Base-by-base conservation (phyloP, 768 basidiomycete species). In the Lactifluus rugatus region DNA sequence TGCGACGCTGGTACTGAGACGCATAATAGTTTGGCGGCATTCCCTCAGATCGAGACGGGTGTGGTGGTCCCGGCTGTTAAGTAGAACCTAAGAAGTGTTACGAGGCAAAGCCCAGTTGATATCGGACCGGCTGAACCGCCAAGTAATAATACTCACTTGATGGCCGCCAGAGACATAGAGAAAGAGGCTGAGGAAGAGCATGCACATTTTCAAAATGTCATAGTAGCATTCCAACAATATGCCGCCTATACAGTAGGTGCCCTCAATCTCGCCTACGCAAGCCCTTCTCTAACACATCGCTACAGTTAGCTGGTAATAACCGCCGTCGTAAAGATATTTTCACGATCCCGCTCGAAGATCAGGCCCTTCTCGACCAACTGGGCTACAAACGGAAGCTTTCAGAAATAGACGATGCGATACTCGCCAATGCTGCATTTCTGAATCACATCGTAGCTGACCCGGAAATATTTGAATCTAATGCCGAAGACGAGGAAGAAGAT, bases 301-400 rank as follows among this genome's bases (percentile, higher is more conserved):
- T 19, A 48, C 50, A 84, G 83, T 70, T 84, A 7, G 74, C 78
- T 0, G 78, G 78, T 2, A 85, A 84, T 62, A 79, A 83, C 61
- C 74, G 79, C 36, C 79, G 93, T 23, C 70, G 93, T 62, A 89
- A 89, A 66, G 91, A 92, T 59, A 75, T 89, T 5, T 85, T 83
- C 66, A 80, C 77, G 0, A 77, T 97, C 2, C 79, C 89, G 0
- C 74, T 72, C 39, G 76, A 75, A 25, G 90, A 95, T 67, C 85
- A 84, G 66, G 80, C 77, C 1, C 69, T 94, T 0, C 75, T 95
- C 1, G 77, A 81, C 14, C 63, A 67, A 13, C 68, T 94, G 5
- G 89, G 89, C 6, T 94, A 89, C 70, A 82, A 84, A 63, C 74
- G 81, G 57, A 93, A 92, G 68, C 77, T 97, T 0, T 79, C 84